Conservation (phyloP, 306 rosid species). For the Gastrolobium bilobum region DNA sequence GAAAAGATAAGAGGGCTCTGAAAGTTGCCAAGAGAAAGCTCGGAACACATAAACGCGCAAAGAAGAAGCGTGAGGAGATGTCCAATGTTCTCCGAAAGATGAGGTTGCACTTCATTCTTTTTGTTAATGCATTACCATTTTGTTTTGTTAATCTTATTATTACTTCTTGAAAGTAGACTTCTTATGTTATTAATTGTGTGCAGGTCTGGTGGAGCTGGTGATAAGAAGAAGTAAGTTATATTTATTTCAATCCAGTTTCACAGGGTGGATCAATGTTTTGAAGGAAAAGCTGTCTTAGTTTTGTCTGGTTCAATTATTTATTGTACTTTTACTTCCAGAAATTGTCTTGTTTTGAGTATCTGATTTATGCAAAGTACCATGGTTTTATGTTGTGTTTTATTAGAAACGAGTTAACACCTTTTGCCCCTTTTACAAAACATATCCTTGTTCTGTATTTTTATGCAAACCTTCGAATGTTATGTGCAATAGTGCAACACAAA, state of each 20-base stretch:
- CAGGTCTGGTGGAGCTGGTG: conserved; percentile 91
- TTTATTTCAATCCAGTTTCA: not conserved
- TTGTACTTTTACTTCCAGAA: conserved; percentile 19
- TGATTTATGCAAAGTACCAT: conserved; percentile 33
- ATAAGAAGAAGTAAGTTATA: conserved; percentile 72
- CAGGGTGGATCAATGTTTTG: conserved; percentile 11
- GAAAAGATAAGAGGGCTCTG: conserved; percentile 89
- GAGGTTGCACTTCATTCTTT: conserved; percentile 59
- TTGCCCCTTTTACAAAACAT: not conserved
- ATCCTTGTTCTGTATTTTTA: not conserved
- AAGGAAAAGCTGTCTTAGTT: conserved; percentile 24
- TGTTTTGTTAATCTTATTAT: not conserved
- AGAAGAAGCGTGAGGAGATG: conserved; percentile 98
- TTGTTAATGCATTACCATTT: not conserved
- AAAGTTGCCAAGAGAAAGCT: conserved; percentile 90
- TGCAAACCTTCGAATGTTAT: not conserved
- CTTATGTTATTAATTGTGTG: conserved; percentile 22
- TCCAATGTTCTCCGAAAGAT: conserved; percentile 85
- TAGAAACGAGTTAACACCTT: not conserved
- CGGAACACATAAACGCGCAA: conserved; percentile 89
- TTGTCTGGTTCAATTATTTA: conserved; percentile 22
- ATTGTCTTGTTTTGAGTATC: conserved; percentile 35
- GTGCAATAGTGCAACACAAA: not conserved
- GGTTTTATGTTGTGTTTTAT: not conserved
- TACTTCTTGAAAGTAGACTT: not conserved